Evolutionary conservation across 345 rosid genomes (phyloP), one percentile per base, ranked within the genome.

Genomic region (Firmiana major): DNA sequence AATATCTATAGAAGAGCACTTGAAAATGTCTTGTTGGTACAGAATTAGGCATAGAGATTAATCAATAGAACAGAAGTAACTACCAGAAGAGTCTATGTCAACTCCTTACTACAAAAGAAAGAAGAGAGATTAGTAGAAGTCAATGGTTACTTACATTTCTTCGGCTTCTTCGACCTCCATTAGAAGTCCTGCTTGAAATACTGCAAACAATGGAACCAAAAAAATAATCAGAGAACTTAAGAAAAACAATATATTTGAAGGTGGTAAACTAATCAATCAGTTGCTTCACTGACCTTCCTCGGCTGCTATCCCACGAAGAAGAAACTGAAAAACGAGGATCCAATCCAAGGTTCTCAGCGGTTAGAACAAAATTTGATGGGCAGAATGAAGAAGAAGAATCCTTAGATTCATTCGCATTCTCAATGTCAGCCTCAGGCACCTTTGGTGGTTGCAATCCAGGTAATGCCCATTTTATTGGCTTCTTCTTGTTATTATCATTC

Each of bases 111-210:
- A 40, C 42, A 40, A 40, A 40, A 4, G 42, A 40, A 5, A 40
- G 38, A 62, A 28, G 40, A 12, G 40, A 22, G 36, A 62, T 24
- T 26, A 26, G 38, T n/a, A n/a, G n/a, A n/a, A n/a, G n/a, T n/a
- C n/a, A n/a, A n/a, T n/a, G n/a, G n/a, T n/a, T n/a, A 69, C 87
- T 79, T 82, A 96, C 98, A 80, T 89, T 92, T 88, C 93, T 89
- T 69, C 91, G 71, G 87, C 90, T 91, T 83, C 97, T 85, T 71
- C 92, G 78, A 34, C 87, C 88, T 54, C 93, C 95, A 86, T 82
- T 84, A 65, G 93, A 92, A 74, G 81, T 79, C 79, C 88, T 83
- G 87, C 89, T 87, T 31, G 93, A 82, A 48, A 81, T 65, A 85
- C 90, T 91, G 83, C 63, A 68, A 84, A 46, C 17, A 53, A 1